Conservation (phyloP, 805 yeast species). For the Lachancea lanzarotensis region DNA sequence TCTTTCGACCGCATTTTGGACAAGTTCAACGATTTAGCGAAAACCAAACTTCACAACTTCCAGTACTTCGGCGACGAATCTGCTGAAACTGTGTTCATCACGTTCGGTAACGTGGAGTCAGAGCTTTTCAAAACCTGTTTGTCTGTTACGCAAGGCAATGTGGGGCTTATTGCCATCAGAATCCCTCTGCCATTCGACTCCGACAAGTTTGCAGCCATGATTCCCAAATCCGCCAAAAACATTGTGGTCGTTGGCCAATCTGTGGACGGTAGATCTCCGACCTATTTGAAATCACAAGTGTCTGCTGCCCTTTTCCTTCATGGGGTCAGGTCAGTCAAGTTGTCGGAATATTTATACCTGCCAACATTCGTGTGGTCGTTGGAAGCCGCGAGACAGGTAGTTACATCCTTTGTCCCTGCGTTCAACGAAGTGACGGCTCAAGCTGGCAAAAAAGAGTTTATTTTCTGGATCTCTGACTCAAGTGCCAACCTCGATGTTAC, state of each 20-base stretch:
- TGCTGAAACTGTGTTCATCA: constrained; percentile 71
- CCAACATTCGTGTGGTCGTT: constrained; percentile 53
- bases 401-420: constrained; percentile 35
- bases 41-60: constrained; percentile 24
- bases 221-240: constrained; percentile 53
- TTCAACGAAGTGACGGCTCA: constrained; percentile 9
- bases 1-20: constrained; percentile 24
- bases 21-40: constrained; percentile 24
- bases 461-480: constrained; percentile 67
- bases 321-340: constrained; percentile 30
- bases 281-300: constrained; percentile 61
- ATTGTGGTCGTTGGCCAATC: constrained; percentile 66
- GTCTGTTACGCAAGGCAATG: constrained; percentile 31
- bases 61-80: constrained; percentile 55
- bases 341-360: constrained; percentile 49
- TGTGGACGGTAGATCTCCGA: constrained; percentile 30
- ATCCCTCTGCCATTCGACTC: constrained; percentile 76
- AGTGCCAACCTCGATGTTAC: constrained; percentile 50
- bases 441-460: constrained; percentile 22
- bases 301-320: constrained; percentile 60
- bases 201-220: constrained; percentile 46
- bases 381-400: constrained; percentile 43
- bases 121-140: constrained; percentile 46
- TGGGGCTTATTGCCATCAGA: constrained; percentile 66
- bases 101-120: constrained; percentile 69